A percentile compares a stretch with the other conserved stretches of the same genome.
These are phyloP conservation scores for Stachybotrys chlorohalonatus DNA, from an alignment of 2,329 filamentous ascomycete genomes.

Conservation along the genomic window DNA sequence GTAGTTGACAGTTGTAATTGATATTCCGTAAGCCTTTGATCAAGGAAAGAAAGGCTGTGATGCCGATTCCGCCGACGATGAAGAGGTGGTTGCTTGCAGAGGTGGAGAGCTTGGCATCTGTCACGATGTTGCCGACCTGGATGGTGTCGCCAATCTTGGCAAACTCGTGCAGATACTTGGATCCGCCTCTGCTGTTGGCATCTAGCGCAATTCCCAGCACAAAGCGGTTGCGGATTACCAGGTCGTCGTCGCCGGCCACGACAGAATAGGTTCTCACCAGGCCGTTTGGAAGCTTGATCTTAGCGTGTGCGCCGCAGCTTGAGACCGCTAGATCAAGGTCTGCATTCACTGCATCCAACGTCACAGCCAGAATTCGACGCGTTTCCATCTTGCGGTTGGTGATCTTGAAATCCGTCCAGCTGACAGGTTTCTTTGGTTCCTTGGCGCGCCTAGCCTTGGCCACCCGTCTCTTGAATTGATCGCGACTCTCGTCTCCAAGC, in stretches of 20 bases:
- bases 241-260: conserved; percentile 23
- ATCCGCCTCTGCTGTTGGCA: conserved; percentile 48
- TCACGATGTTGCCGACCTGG: conserved; percentile 39
- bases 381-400: conserved; percentile 43
- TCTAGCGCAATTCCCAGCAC: conserved; percentile 51
- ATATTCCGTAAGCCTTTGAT: conserved; percentile 31
- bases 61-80: conserved; percentile 55
- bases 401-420: conserved; percentile 38
- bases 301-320: conserved; percentile 44
- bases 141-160: conserved; percentile 39
- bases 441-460: conserved; percentile 29
- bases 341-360: conserved; percentile 35
- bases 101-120: conserved; percentile 33
- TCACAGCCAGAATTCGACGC: conserved; percentile 37
- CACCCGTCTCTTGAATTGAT: conserved; percentile 41
- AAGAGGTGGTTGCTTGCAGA: conserved; percentile 51
- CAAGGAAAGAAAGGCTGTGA: conserved; percentile 53
- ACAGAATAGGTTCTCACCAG: conserved; percentile 53
- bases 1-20: conserved; percentile 42
- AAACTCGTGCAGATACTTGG: conserved; percentile 44
- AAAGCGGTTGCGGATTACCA: conserved; percentile 35
- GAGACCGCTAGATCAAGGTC: conserved; percentile 19
- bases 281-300: conserved; percentile 46
- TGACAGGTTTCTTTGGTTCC: conserved; percentile 15
- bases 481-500: conserved; percentile 38